Percentiles rank a stretch among this genome's conserved stretches.
Conservation (phyloP, 176 grass and related monocot genomes). For the Themeda triandra region DNA sequence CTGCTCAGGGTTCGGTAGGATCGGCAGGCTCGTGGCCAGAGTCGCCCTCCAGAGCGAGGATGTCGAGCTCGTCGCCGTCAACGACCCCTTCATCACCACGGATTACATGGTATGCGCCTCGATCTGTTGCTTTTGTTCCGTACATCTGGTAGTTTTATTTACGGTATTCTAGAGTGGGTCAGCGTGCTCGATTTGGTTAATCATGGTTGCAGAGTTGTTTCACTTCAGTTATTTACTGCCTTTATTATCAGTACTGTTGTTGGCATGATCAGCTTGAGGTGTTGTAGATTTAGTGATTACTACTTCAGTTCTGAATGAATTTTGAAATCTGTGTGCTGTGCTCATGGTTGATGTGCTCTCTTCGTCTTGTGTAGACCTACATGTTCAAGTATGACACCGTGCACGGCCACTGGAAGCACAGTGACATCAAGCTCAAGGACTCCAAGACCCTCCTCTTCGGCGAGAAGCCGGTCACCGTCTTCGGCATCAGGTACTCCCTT, state of each 20-base stretch:
- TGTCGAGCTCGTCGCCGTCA: conserved; percentile 82
- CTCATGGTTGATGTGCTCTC: background rate
- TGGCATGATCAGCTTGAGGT: too few species aligned
- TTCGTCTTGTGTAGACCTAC: conserved; percentile 36
- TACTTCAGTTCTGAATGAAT: background rate
- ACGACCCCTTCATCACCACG: conserved; percentile 84
- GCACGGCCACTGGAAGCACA: conserved; percentile 71
- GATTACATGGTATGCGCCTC: conserved; percentile 67
- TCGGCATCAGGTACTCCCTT: conserved; percentile 41
- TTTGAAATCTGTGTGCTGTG: background rate
- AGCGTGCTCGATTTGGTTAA: background rate
- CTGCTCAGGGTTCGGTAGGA: conserved; percentile 64
- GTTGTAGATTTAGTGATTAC: too few species aligned
- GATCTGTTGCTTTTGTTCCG: background rate
- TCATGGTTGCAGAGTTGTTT: too few species aligned
- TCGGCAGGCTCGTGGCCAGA: conserved; percentile 69
- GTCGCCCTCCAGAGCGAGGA: conserved; percentile 71
- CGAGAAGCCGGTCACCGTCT: conserved; percentile 49
- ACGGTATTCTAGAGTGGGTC: background rate
- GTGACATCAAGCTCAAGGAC: conserved; percentile 57
- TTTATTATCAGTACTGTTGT: too few species aligned
- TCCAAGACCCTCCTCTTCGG: conserved; percentile 66
- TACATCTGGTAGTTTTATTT: background rate
- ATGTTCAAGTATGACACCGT: conserved; percentile 83
- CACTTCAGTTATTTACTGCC: accelerated